These are phyloP conservation scores for Phoenix dactylifera DNA, from an alignment of 176 grass and related monocot genomes.

Conservation along the genomic window DNA sequence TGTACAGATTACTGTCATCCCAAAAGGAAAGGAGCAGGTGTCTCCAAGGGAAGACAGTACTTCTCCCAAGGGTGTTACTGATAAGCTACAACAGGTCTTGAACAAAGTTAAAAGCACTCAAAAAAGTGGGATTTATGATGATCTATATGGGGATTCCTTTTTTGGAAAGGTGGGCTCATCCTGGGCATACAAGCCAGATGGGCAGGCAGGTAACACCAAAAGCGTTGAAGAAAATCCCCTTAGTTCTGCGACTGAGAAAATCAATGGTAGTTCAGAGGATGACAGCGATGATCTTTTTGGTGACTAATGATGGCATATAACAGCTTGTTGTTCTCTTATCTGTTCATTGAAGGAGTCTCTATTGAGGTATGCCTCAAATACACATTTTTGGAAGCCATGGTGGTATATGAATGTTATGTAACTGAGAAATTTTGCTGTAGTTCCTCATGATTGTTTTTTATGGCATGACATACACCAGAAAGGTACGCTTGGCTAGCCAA, in stretches of 20 bases:
- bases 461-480: too few relatives aligned
- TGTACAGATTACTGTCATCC: slow-evolving; percentile 76
- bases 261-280: slow-evolving; percentile 30
- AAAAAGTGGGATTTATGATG: slow-evolving; percentile 66
- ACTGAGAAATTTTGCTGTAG: too few relatives aligned
- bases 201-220: slow-evolving; percentile 21
- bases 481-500: too few relatives aligned
- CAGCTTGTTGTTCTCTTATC: too few relatives aligned
- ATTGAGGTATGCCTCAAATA: too few relatives aligned
- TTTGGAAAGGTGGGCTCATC: slow-evolving; percentile 41
- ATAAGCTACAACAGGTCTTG: slow-evolving; percentile 60
- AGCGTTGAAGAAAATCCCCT: slow-evolving; percentile 23
- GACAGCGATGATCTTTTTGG: slow-evolving; percentile 91
- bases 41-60: slow-evolving; percentile 30
- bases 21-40: slow-evolving; percentile 74
- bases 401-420: too few relatives aligned
- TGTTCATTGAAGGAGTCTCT: too few relatives aligned
- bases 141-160: slow-evolving; percentile 64
- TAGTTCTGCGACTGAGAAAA: slow-evolving; percentile 12
- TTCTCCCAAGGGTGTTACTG: slow-evolving; percentile 55
- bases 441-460: too few relatives aligned
- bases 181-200: slow-evolving; percentile 70
- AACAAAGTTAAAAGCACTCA: slow-evolving; percentile 70
- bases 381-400: too few relatives aligned
- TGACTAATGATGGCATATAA: slow-evolving; percentile 27